Conservation (phyloP, 1,139 yeast genomes). For the Diutina mesorugosa region DNA sequence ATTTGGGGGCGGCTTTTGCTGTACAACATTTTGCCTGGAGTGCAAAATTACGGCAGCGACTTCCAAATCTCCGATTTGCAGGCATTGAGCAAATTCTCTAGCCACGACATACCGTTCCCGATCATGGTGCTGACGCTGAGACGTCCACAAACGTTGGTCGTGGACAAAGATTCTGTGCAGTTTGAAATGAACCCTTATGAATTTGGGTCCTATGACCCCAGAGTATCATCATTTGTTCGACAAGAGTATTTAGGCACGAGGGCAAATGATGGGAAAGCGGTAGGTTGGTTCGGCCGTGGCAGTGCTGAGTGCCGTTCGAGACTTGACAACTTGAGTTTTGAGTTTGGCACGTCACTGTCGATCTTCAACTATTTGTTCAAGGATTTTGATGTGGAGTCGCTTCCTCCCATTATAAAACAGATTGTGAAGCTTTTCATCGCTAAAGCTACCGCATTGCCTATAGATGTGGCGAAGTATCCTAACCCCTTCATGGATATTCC, state of each 20-base stretch:
- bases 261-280: conserved; percentile 4
- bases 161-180: conserved; percentile 24
- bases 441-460: conserved; percentile 4
- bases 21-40: conserved; percentile 54
- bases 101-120: conserved; percentile 29
- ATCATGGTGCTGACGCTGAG: conserved; percentile 27
- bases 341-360: conserved; percentile 64
- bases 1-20: conserved; percentile 55
- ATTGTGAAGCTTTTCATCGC: conserved; percentile 24
- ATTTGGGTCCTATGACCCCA: conserved; percentile 56
- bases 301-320: conserved; percentile 32
- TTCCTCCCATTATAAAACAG: conserved; percentile 30
- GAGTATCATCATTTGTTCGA: conserved; percentile 38
- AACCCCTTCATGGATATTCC: conserved; percentile 38
- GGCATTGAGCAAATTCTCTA: conserved; percentile 3
- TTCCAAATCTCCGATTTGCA: neutral
- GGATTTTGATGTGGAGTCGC: conserved; percentile 29
- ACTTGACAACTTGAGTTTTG: conserved; percentile 62
- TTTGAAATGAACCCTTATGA: conserved; percentile 58
- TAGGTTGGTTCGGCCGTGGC: conserved; percentile 4
- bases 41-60: conserved; percentile 12
- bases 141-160: conserved; percentile 18
- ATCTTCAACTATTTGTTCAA: conserved; percentile 47
- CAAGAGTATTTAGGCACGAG: conserved; percentile 40
- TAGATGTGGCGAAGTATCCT: conserved; percentile 13